Evolutionary conservation across 192 early-diverging fungal genomes (phyloP).

Genomic region (Umbelopsis sp.): DNA sequence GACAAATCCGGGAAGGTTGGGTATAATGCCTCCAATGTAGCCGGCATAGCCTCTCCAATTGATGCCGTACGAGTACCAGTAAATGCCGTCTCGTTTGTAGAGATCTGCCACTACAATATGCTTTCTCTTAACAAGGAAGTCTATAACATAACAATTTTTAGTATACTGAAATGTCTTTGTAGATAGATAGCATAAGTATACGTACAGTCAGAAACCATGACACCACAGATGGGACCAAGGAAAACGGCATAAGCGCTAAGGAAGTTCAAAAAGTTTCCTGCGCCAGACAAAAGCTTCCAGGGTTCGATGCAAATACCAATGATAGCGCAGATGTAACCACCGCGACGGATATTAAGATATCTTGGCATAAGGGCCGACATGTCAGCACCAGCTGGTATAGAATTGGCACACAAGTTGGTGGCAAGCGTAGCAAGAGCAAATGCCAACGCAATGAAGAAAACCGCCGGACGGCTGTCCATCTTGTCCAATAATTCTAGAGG

Average conservation of each 20-base stretch:
- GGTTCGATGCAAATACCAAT: constrained; percentile 28
- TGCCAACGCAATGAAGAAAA: constrained; percentile 31
- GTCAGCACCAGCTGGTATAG: constrained; percentile 31
- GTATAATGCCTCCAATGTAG: constrained; percentile 23
- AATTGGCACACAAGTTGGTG: constrained; percentile 28
- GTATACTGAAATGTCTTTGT: not conserved
- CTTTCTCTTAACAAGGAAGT: constrained; percentile 16
- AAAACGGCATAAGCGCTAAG: constrained; percentile 26
- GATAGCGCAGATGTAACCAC: constrained; percentile 23
- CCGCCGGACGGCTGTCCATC: constrained; percentile 23
- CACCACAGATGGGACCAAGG: constrained; percentile 23
- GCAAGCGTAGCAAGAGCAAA: constrained; percentile 30
- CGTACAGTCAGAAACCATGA: constrained; percentile 27
- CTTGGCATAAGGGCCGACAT: constrained; percentile 20
- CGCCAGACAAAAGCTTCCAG: constrained; percentile 28
- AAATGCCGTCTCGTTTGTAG: constrained; percentile 14
- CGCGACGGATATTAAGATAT: constrained; percentile 25
- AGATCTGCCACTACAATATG: constrained; percentile 13
- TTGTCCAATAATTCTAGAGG: constrained; percentile 23
- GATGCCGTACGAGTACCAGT: constrained; percentile 24
- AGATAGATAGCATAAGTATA: not conserved
- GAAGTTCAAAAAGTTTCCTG: constrained; percentile 28
- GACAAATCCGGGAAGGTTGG: constrained; percentile 25
- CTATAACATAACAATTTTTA: not conserved
- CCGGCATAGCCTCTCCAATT: constrained; percentile 29